These are phyloP conservation scores for Macrolepiota fuliginosa DNA, from an alignment of 768 basidiomycete species.

Conservation along the genomic window DNA sequence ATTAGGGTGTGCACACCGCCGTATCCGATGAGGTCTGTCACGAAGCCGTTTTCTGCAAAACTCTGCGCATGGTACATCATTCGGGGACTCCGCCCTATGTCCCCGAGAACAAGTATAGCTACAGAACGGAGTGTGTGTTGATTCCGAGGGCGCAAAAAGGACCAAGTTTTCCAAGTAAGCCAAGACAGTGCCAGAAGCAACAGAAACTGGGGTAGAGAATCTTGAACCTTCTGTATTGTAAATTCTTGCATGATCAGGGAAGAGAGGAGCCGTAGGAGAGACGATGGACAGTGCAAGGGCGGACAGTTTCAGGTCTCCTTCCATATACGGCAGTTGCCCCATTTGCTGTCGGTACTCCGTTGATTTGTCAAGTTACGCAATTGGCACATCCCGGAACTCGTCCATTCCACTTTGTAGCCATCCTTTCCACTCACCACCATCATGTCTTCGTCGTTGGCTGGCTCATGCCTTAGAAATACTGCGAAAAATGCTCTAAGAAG, in stretches of 20 bases:
- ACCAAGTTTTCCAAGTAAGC: conserved; percentile 26
- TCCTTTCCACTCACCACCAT: not conserved
- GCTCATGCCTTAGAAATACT: not conserved
- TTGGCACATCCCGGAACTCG: not conserved
- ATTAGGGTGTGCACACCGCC: conserved; percentile 48
- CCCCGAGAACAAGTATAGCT: conserved; percentile 91
- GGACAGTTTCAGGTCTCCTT: no score
- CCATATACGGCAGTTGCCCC: not conserved
- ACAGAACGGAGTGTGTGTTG: conserved; percentile 60
- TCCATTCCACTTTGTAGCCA: not conserved
- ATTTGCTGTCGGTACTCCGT: not conserved
- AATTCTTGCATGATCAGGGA: not conserved
- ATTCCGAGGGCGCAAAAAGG: conserved; percentile 30
- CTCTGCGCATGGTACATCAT: conserved; percentile 99
- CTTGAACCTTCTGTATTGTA: conserved; percentile 7
- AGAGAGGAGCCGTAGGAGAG: not conserved
- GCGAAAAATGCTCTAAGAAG: not conserved
- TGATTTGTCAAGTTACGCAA: conserved; percentile 1
- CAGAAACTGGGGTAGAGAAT: conserved; percentile 8
- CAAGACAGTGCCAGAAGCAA: conserved; percentile 28
- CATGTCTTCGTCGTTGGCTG: not conserved
- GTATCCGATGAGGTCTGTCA: conserved; percentile 84
- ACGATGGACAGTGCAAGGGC: not conserved
- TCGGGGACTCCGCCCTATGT: conserved; percentile 92
- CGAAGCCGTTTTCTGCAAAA: conserved; percentile 77